Evolutionary conservation across 257 asterid genomes (phyloP), one percentile per base, ranked within the genome.

Genomic region (Capsicum chinense): DNA sequence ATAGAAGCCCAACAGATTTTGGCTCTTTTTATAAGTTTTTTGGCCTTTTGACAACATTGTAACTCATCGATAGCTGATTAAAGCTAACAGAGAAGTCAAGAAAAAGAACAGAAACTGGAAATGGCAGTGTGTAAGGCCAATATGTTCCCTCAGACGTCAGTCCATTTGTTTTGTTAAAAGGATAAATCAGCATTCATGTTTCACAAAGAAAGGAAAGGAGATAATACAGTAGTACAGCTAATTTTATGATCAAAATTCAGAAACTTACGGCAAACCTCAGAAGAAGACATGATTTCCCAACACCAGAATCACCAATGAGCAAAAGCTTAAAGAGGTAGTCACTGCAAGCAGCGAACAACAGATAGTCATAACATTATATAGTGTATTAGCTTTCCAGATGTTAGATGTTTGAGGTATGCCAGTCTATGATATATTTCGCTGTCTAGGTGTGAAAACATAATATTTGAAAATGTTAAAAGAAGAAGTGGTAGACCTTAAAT

Each of bases 271-370:
- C 81, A 76, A 76, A 76, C 81, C 81, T 76, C 81, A 76, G 63
- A 76, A 76, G 81, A 50, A 76, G 81, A 76, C 81, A 76, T 76
- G 81, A 76, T 76, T 76, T 76, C 81, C 81, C 81, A 76, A 76
- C 81, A 2, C 81, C 81, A 76, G 81, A 76, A 76, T 76, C 81
- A 52, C 81, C 81, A 52, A 76, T 76, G 48, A 76, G 63, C 81
- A 76, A 52, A 76, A 76, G 81, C 63, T 76, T 76, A 76, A 76
- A 76, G 47, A 76, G 81, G 81, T 76, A 76, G 81, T 76, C 81
- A 52, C 81, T 76, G 81, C 81, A 52, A 26, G 26, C 21, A 74
- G 58, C 26, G 63, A 52, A 52, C 63, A 52, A 26, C 21, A 76
- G 17, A 7, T 76, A 52, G 10, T 0, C 5, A 76, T 14, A 44